Base-by-base conservation (phyloP, 1,284 basidiomycete species). In the Mycena sp. region DNA sequence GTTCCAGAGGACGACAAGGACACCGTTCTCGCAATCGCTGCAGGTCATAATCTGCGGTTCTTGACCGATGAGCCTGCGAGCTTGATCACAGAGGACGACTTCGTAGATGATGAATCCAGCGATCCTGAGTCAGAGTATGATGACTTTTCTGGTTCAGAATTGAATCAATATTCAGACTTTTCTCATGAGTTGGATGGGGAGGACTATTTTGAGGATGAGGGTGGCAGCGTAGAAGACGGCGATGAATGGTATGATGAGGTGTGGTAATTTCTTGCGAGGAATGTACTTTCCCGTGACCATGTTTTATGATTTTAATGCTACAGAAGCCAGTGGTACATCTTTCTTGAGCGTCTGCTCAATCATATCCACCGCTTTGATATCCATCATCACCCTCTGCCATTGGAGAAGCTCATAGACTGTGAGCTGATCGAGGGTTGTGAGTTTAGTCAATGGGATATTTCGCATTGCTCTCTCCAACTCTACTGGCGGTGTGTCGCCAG, bases 341-440 rank as follows among this genome's bases (percentile, higher is more conserved):
- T 81, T 88, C 62, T 81, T 80, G 35, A 93, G 78, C 40, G 81
- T 84, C 68, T 80, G 78, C 77, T 93, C 91, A 50, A 93, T 84
- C 72, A 83, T 85, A 28, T 90, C 84, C 10, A 92, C 86, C 3
- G 92, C 92, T 64, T 87, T 82, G 59, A 90, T 69, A 72, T 93
- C 92, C 67, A 94, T 70, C 49, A 93, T 80, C 21, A 93, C 74
- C 57, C 88, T 83, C 55, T 85, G 86, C 88, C 92, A 94, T 74
- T 87, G 90, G 71, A 96, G 78, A 37, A 92, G 73, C 72, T 94
- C 89, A 75, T 93, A 95, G 4, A 95, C 88, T 48, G 85, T 86
- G 51, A 94, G 79, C 58, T 94, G 87, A 53, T 89, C 81, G 16
- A 85, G 87, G 1, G 84, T 84, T 53, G 83, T 81, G 45, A 90